phyloP scores from a whole-genome alignment of 257 asterid species.

The Gynochthodes officinalis region DNA sequence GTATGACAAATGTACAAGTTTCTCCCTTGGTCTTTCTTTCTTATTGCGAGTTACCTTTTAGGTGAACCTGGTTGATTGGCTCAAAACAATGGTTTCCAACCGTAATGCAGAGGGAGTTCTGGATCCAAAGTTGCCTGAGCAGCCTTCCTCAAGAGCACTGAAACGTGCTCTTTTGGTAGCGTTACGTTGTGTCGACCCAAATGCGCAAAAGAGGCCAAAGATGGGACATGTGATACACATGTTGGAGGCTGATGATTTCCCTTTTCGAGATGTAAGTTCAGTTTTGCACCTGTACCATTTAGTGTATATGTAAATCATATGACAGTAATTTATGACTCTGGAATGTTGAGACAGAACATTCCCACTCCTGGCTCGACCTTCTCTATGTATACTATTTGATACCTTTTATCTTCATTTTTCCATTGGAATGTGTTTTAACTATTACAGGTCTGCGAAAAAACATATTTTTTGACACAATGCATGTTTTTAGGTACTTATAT shows the following conservation, averaged over 20 bases:
- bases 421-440: neutral
- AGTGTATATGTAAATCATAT: neutral
- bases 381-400: neutral
- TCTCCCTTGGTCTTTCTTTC: conserved; percentile 7
- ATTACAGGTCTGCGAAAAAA: neutral
- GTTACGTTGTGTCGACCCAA: conserved; percentile 81
- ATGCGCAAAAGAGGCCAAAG: conserved; percentile 80
- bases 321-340: neutral
- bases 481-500: neutral
- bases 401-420: neutral
- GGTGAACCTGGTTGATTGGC: conserved; percentile 91
- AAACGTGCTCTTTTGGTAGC: conserved; percentile 83
- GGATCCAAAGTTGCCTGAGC: conserved; percentile 70
- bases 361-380: neutral
- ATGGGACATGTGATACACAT: conserved; percentile 95
- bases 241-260: conserved; percentile 89
- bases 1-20: conserved; percentile 1
- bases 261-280: conserved; percentile 76
- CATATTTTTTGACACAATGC: neutral
- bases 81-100: conserved; percentile 79
- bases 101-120: conserved; percentile 78
- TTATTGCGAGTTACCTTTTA: conserved; percentile 21
- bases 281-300: neutral
- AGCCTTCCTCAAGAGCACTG: conserved; percentile 78
- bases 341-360: neutral